Conservation (phyloP, 2,329 filamentous ascomycete genomes). For the Venturia pyrina region DNA sequence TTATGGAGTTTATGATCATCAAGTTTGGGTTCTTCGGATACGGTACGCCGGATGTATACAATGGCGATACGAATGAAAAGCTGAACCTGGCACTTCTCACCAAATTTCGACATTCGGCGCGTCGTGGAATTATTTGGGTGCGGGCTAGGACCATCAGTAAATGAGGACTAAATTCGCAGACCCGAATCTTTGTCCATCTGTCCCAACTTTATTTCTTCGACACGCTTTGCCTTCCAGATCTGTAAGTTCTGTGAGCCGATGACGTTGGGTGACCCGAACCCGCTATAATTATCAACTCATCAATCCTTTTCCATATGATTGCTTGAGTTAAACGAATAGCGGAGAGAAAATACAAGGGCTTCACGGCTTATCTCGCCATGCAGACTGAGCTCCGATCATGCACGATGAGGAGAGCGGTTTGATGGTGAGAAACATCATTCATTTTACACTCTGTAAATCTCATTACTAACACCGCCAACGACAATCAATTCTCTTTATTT, state of each 20-base stretch:
- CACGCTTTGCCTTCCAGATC: not conserved
- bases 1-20: conserved; percentile 12
- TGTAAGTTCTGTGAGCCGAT: not conserved
- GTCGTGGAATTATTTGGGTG: not conserved
- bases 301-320: conserved; percentile 59
- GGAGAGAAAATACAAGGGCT: conserved; percentile 53
- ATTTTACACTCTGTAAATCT: not conserved
- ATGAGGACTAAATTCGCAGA: not conserved
- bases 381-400: conserved; percentile 62
- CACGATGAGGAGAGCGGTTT: conserved; percentile 64
- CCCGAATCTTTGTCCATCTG: not conserved
- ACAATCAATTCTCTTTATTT: no score
- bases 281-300: conserved; percentile 64
- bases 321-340: conserved; percentile 86
- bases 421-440: conserved; percentile 66
- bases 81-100: conserved; percentile 6
- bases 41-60: conserved; percentile 1
- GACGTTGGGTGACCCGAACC: not conserved
- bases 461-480: not conserved
- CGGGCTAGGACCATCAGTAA: not conserved
- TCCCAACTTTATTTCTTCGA: not conserved
- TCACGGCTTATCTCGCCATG: conserved; percentile 53
- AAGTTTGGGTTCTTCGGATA: conserved; percentile 4
- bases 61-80: conserved; percentile 7
- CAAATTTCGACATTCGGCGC: conserved; percentile 1